phyloP scores from a whole-genome alignment of 768 basidiomycete species.

The Kwoniella mangroviensis region DNA sequence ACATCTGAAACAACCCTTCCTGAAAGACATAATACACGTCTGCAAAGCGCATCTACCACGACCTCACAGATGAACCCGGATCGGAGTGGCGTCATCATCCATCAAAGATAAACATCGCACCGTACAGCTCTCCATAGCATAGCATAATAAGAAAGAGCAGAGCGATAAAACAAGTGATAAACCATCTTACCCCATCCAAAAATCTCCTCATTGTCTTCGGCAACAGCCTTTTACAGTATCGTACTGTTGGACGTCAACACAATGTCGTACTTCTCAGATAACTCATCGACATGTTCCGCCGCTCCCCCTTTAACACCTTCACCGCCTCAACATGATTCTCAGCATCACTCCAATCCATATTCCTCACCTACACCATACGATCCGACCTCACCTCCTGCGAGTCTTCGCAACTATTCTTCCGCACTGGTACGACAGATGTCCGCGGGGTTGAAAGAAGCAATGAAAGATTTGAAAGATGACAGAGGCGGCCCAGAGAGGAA shows the following conservation, averaged over 20 bases:
- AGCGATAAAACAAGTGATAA: not conserved
- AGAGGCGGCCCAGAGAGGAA: constrained; percentile 26
- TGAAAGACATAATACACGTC: not conserved
- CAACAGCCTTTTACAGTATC: not conserved
- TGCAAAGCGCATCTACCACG: not conserved
- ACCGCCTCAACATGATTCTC: constrained; percentile 4
- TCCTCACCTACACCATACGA: constrained; percentile 17
- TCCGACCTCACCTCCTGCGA: constrained; percentile 32
- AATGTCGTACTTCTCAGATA: constrained; percentile 27
- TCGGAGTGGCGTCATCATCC: not conserved
- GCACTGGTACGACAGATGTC: constrained; percentile 29
- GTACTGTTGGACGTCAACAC: not conserved
- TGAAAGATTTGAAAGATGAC: constrained; percentile 38
- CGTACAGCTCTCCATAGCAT: not conserved
- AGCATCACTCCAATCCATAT: not conserved
- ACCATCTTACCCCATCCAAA: not conserved
- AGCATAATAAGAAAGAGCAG: too few relatives aligned
- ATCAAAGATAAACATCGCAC: not conserved
- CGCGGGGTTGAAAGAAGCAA: constrained; percentile 33
- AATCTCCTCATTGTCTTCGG: not conserved
- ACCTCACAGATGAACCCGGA: not conserved
- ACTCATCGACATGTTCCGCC: constrained; percentile 21
- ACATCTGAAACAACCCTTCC: not conserved
- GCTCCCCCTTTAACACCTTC: constrained; percentile 19
- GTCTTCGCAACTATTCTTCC: constrained; percentile 33